Conservation (phyloP, 2,329 filamentous ascomycete genomes). For the Paraphaeosphaeria minitans region DNA sequence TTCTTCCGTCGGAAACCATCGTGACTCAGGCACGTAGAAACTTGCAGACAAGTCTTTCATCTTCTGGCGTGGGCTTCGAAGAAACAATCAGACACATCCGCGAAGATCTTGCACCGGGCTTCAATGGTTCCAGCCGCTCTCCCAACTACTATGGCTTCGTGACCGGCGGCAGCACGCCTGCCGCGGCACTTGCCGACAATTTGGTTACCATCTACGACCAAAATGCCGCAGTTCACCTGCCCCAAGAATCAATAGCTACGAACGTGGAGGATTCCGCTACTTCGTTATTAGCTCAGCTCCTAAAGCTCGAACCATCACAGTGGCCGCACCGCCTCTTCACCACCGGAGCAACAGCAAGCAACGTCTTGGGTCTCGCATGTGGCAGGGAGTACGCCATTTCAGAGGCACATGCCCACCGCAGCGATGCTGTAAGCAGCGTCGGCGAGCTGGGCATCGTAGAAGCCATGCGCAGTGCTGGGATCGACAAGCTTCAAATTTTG, state of each 20-base stretch:
- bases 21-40: constrained; percentile 40
- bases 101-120: constrained; percentile 57
- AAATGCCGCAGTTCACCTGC: constrained; percentile 82
- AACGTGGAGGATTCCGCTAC: constrained; percentile 77
- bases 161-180: constrained; percentile 78
- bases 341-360: constrained; percentile 71
- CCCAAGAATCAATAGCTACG: constrained; percentile 74
- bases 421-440: constrained; percentile 50
- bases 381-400: constrained; percentile 71
- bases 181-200: constrained; percentile 81
- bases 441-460: constrained; percentile 72
- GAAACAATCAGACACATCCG: constrained; percentile 51
- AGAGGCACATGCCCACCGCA: constrained; percentile 49
- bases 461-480: constrained; percentile 67
- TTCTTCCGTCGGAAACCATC: constrained; percentile 41
- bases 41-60: constrained; percentile 47
- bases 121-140: constrained; percentile 66
- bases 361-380: constrained; percentile 69
- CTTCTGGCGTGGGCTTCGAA: constrained; percentile 51
- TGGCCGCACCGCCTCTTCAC: constrained; percentile 82
- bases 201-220: constrained; percentile 82
- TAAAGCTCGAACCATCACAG: constrained; percentile 60
- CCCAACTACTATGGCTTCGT: constrained; percentile 79
- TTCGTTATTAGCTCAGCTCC: constrained; percentile 68
- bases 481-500: constrained; percentile 74